A percentile compares a stretch with the other conserved stretches of the same genome.
Evolutionary conservation across 495 filamentous ascomycete species (phyloP).

Genomic region (Lasiosphaeria ovina): DNA sequence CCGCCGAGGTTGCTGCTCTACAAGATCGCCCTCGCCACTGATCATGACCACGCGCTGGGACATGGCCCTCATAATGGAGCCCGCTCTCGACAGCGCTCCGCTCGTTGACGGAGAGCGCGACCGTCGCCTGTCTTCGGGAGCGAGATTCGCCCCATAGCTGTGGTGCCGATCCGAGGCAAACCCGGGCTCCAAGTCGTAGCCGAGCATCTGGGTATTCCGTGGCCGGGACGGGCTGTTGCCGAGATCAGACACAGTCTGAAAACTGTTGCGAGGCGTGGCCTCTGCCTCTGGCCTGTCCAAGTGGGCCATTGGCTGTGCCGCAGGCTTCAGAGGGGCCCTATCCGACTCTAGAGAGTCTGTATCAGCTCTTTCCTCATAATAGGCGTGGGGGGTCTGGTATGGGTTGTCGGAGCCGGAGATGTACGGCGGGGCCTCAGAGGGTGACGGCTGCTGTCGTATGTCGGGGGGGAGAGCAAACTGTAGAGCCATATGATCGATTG

Average conservation of each 20-base stretch:
- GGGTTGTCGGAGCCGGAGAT: constrained; percentile 34
- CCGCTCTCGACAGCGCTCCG: constrained; percentile 70
- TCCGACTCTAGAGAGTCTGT: constrained; percentile 69
- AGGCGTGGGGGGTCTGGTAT: constrained; percentile 40
- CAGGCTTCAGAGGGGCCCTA: constrained; percentile 60
- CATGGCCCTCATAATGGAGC: constrained; percentile 93
- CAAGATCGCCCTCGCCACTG: constrained; percentile 75
- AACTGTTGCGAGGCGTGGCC: constrained; percentile 60
- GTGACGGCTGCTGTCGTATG: constrained; percentile 30
- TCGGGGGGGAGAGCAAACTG: constrained; percentile 50
- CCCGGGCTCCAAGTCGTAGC: constrained; percentile 53
- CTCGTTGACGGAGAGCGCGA: constrained; percentile 60
- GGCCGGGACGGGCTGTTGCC: constrained; percentile 38
- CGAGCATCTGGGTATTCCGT: constrained; percentile 46
- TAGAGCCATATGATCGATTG: constrained; percentile 45
- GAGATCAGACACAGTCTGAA: constrained; percentile 57
- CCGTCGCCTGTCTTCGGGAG: constrained; percentile 42
- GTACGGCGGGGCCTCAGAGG: constrained; percentile 19
- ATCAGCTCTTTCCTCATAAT: constrained; percentile 52
- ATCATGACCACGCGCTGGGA: constrained; percentile 97
- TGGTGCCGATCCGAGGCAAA: constrained; percentile 38
- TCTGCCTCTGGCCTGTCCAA: constrained; percentile 47
- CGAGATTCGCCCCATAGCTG: constrained; percentile 49
- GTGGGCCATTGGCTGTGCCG: constrained; percentile 66
- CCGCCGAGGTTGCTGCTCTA: constrained; percentile 71